A percentile compares a stretch with the other conserved stretches of the same genome.
These are phyloP conservation scores for Coprinellus aureogranulatus DNA, from an alignment of 768 basidiomycete genomes.

Conservation along the genomic window DNA sequence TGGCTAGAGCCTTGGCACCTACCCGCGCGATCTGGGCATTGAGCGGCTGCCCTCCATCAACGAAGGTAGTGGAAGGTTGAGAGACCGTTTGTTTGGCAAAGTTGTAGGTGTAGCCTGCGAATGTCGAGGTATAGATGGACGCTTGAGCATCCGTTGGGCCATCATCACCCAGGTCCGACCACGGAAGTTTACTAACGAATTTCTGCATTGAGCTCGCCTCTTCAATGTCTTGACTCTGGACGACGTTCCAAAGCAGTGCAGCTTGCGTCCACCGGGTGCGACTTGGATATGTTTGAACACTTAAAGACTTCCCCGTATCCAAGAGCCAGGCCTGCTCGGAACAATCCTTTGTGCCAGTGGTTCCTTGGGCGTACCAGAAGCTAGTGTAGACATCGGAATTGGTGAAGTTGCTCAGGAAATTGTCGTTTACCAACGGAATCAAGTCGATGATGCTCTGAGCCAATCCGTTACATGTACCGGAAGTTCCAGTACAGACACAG, in stretches of 20 bases:
- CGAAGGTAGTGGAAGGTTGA: slow-evolving; percentile 44
- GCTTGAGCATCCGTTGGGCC: slow-evolving; percentile 35
- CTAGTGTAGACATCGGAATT: slow-evolving; percentile 40
- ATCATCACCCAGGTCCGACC: slow-evolving; percentile 41
- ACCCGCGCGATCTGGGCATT: slow-evolving; percentile 44
- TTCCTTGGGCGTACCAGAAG: slow-evolving; percentile 51
- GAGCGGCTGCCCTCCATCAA: slow-evolving; percentile 43
- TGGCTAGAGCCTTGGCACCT: slow-evolving; percentile 31
- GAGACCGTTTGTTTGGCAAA: slow-evolving; percentile 55
- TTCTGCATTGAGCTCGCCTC: slow-evolving; percentile 38
- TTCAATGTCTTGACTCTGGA: slow-evolving; percentile 46
- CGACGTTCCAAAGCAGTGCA: slow-evolving; percentile 59
- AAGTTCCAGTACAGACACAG: slow-evolving; percentile 53
- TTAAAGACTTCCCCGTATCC: slow-evolving; percentile 49
- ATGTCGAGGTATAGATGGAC: slow-evolving; percentile 37
- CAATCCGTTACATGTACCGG: slow-evolving; percentile 44
- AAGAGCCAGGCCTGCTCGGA: slow-evolving; percentile 51
- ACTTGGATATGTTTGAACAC: slow-evolving; percentile 39
- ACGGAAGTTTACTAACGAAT: slow-evolving; percentile 50
- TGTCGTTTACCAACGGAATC: slow-evolving; percentile 45
- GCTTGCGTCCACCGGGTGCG: slow-evolving; percentile 57
- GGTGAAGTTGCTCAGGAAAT: slow-evolving; percentile 48
- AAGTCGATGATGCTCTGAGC: slow-evolving; percentile 52
- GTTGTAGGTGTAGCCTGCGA: slow-evolving; percentile 56
- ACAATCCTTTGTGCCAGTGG: slow-evolving; percentile 43